Conservation (phyloP, 2,329 filamentous ascomycete species). For the Sclerotiophoma versabilis region DNA sequence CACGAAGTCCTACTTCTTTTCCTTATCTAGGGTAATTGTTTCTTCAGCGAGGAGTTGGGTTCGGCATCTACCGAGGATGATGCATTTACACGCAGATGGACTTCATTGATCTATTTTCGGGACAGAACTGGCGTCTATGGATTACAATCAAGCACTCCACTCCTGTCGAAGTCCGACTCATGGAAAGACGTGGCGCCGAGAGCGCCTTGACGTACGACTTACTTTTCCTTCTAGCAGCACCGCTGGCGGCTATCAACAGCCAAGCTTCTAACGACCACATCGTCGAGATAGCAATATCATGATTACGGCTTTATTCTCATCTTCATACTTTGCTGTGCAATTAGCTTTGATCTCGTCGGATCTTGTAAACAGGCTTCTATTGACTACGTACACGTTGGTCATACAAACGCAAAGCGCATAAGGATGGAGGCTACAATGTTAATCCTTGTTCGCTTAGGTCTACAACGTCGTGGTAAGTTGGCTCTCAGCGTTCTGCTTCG, state of each 20-base stretch:
- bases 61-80: constrained; percentile 23
- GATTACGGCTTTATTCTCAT: neutral
- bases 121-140: constrained; percentile 18
- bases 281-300: constrained; percentile 11
- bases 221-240: neutral
- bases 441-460: too few species aligned
- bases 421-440: too few species aligned
- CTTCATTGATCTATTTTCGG: constrained; percentile 18
- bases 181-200: neutral
- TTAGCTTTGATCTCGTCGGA: too few species aligned
- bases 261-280: neutral
- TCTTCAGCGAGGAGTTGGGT: constrained; percentile 35
- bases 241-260: neutral
- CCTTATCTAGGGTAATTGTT: constrained; percentile 16
- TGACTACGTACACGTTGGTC: too few species aligned
- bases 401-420: too few species aligned
- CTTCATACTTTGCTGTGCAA: neutral
- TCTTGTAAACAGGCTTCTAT: too few species aligned
- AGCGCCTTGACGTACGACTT: neutral
- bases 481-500: neutral
- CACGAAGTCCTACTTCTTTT: neutral
- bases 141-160: constrained; percentile 7
- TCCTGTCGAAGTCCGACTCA: neutral
- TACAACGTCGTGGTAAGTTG: neutral
- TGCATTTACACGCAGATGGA: constrained; percentile 25